A percentile compares a stretch with the other conserved stretches of the same genome.
phyloP scores from a whole-genome alignment of 176 grass and related monocot species.

The Avena insularis region DNA sequence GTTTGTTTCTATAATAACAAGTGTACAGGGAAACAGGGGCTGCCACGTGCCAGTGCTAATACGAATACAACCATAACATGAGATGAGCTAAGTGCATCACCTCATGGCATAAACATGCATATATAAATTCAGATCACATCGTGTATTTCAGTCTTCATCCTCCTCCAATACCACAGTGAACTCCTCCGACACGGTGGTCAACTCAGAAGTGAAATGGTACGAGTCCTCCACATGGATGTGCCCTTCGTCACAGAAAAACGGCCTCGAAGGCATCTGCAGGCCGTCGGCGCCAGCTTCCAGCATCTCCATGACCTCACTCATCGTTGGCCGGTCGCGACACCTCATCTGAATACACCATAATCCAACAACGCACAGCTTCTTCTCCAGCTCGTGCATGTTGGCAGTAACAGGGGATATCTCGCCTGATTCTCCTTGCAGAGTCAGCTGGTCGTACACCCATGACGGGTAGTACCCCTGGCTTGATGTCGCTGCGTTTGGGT shows the following conservation, averaged over 20 bases:
- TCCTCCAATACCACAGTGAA: background rate
- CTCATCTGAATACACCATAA: slow-evolving; percentile 18
- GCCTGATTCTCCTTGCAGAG: background rate
- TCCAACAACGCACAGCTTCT: background rate
- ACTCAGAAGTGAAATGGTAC: background rate
- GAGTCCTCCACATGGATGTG: background rate
- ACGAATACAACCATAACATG: background rate
- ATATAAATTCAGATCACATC: background rate
- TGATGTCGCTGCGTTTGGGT: background rate
- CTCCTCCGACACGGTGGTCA: background rate
- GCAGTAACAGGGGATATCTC: background rate
- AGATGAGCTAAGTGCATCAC: background rate
- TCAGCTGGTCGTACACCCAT: slow-evolving; percentile 17
- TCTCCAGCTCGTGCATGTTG: background rate
- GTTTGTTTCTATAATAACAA: too few relatives aligned
- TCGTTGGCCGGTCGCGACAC: background rate
- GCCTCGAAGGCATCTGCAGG: background rate
- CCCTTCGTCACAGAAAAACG: background rate
- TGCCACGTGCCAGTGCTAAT: background rate
- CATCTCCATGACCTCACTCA: slow-evolving; percentile 3
- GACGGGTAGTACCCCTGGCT: background rate
- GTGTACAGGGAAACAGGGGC: too few relatives aligned
- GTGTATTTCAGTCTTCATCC: background rate
- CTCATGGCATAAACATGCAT: background rate
- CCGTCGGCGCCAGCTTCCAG: background rate